Evolutionary conservation across 768 basidiomycete species (phyloP).

Genomic region (Mycena crocata): DNA sequence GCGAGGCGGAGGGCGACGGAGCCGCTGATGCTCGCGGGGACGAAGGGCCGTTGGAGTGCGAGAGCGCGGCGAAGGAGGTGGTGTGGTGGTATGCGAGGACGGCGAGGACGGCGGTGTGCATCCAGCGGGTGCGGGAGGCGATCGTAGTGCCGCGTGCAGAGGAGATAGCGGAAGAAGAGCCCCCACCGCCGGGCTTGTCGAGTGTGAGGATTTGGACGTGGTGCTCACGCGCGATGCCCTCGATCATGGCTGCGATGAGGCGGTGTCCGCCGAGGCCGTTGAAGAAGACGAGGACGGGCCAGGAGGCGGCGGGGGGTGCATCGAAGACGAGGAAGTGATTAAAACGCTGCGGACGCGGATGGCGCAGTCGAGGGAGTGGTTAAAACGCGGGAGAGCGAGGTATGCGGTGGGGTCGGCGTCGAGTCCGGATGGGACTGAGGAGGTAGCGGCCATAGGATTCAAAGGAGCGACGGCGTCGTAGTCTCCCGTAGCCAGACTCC

Average conservation of each 20-base stretch:
- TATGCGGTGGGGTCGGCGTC: constrained; percentile 24
- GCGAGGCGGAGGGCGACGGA: constrained; percentile 14
- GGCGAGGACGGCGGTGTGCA: constrained; percentile 28
- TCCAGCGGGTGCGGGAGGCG: constrained; percentile 22
- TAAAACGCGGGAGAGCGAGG: constrained; percentile 29
- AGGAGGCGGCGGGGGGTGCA: constrained; percentile 9
- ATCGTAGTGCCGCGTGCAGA: too few species aligned
- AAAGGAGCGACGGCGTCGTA: too few species aligned
- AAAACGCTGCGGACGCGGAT: constrained; percentile 12
- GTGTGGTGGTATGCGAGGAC: constrained; percentile 13
- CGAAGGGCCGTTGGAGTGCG: constrained; percentile 30
- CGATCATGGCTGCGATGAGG: constrained; percentile 26
- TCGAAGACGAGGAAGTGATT: constrained; percentile 18
- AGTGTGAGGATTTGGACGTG: constrained; percentile 26
- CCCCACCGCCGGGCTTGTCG: constrained; percentile 26
- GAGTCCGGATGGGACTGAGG: constrained; percentile 14
- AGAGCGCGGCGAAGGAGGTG: constrained; percentile 21
- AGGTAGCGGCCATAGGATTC: neutral
- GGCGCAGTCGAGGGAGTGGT: constrained; percentile 24
- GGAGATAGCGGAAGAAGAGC: neutral
- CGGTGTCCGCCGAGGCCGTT: constrained; percentile 33
- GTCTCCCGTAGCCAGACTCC: too few species aligned
- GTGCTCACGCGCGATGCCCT: constrained; percentile 29
- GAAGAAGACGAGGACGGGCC: constrained; percentile 34
- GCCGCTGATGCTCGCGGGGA: constrained; percentile 22